Base-by-base conservation (phyloP, 768 basidiomycete genomes). In the Boletus patriciae region DNA sequence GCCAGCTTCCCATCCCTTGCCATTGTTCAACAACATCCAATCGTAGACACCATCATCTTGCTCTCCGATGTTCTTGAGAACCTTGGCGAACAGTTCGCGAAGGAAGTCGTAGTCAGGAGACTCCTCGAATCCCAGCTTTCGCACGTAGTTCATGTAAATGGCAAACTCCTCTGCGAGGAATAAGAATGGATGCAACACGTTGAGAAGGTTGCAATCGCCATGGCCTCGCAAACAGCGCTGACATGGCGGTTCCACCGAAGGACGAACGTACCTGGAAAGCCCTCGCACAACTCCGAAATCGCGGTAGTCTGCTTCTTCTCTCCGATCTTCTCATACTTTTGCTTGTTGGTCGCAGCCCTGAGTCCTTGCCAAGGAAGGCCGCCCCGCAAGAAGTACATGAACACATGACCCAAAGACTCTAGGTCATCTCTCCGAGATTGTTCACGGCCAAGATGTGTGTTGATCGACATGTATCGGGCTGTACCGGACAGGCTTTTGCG, bases 301-400 rank as follows among this genome's bases (percentile, higher is more conserved):
- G 84, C 80, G 16, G 96, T 97, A 9, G 84, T 89, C 74, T 98
- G 96, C 77, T 94, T 99, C 83, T 98, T 98, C 78, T 97, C 97
- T 46, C 96, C 97, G 63, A 99, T 99, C 79, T 98, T 98, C 76
- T 99, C 97, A 71, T 99, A 99, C 77, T 98, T 98, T 73, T 98
- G 96, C 77, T 98, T 98, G 81, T 99, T 98, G 2, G 96, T 99
- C 10, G 94, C 94, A 21, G 96, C 97, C 68, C 95, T 86, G 60
- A 99, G 79, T 45, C 96, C 96, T 72, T 99, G 96, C 96, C 96
- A 99, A 27, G 96, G 96, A 54, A 99, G 81, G 19, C 94, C 94
- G 25, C 96, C 96, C 6, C 96, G 83, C 64, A 99, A 73, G 74
- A 99, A 99, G 74, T 99, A 99, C 92, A 99, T 98, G 78, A 98